Evolutionary conservation across 1,284 basidiomycete species (phyloP).

Genomic region (Ganoderma multipileum): DNA sequence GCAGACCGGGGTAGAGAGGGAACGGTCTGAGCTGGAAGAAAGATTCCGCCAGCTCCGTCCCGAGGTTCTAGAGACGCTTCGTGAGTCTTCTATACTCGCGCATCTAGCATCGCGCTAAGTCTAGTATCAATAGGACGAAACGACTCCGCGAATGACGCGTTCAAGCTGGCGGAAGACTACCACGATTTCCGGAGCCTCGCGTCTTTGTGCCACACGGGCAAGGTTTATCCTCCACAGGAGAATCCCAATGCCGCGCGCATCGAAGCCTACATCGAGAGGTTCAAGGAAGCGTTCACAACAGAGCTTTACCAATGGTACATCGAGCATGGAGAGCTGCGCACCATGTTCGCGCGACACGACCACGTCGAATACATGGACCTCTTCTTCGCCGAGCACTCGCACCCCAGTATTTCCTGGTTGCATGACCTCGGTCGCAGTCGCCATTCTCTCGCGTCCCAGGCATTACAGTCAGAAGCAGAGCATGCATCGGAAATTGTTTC

Average conservation of each 20-base stretch:
- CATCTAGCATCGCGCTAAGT: not conserved
- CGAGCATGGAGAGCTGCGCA: slow-evolving; percentile 77
- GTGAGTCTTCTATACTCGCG: slow-evolving; percentile 49
- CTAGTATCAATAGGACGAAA: slow-evolving; percentile 56
- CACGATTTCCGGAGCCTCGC: slow-evolving; percentile 85
- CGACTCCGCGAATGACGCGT: slow-evolving; percentile 75
- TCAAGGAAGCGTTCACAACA: slow-evolving; percentile 85
- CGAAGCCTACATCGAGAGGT: slow-evolving; percentile 80
- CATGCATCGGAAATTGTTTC: slow-evolving; percentile 65
- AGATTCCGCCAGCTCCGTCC: slow-evolving; percentile 76
- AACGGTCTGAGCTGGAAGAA: slow-evolving; percentile 64
- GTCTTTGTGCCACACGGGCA: slow-evolving; percentile 78
- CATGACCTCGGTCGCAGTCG: slow-evolving; percentile 82
- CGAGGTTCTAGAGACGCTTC: slow-evolving; percentile 76
- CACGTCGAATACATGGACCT: slow-evolving; percentile 73
- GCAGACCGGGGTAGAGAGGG: slow-evolving; percentile 54
- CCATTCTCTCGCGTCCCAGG: slow-evolving; percentile 69
- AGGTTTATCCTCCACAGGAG: slow-evolving; percentile 64
- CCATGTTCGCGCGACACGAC: slow-evolving; percentile 75
- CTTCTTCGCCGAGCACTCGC: slow-evolving; percentile 73
- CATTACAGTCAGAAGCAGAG: slow-evolving; percentile 69
- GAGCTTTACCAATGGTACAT: slow-evolving; percentile 91
- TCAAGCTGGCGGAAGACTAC: slow-evolving; percentile 85
- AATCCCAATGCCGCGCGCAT: slow-evolving; percentile 69
- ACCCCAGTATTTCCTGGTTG: slow-evolving; percentile 85